phyloP scores from a whole-genome alignment of 163 green algal species.

The Scenedesmus sp. region DNA sequence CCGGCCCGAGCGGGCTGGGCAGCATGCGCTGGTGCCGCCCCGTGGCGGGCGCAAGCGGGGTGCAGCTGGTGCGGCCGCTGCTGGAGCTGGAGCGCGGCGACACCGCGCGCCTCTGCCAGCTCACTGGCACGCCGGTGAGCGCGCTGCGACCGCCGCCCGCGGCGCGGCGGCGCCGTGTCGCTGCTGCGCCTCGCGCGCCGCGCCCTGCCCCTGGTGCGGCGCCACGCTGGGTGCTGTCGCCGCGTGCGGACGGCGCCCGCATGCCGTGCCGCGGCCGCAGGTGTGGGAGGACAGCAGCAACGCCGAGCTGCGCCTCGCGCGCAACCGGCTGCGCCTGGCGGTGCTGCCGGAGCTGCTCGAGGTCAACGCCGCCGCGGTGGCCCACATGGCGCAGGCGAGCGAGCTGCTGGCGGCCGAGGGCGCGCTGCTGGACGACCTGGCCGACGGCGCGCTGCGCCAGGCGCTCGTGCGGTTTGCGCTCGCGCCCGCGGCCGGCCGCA shows the following conservation, averaged over 20 bases:
- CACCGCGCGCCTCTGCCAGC: slow-evolving; percentile 6
- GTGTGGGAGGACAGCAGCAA: slow-evolving; percentile 64
- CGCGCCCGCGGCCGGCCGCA: not conserved
- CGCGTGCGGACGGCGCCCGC: no score
- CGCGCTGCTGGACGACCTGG: slow-evolving; percentile 7
- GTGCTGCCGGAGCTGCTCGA: slow-evolving; percentile 38
- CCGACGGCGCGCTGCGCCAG: not conserved
- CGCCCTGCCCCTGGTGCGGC: not conserved
- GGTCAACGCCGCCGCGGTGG: slow-evolving; percentile 44
- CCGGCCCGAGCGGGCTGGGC: not conserved
- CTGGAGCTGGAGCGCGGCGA: not conserved
- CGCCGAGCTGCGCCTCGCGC: slow-evolving; percentile 38
- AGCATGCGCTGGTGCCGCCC: slow-evolving; percentile 7
- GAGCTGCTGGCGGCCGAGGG: slow-evolving; percentile 46
- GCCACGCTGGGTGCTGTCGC: not conserved
- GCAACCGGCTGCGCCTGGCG: slow-evolving; percentile 52
- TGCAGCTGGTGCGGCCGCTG: slow-evolving; percentile 56
- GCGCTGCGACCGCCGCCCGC: not conserved
- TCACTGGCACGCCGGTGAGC: slow-evolving; percentile 12
- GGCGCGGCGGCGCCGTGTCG: not conserved
- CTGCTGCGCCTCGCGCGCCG: not conserved
- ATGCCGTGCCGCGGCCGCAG: not conserved
- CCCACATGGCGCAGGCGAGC: slow-evolving; percentile 30
- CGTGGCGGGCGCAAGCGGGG: not conserved
- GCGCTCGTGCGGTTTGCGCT: not conserved